phyloP scores from a whole-genome alignment of 140 eudicot species.

The Senecio squalidus region DNA sequence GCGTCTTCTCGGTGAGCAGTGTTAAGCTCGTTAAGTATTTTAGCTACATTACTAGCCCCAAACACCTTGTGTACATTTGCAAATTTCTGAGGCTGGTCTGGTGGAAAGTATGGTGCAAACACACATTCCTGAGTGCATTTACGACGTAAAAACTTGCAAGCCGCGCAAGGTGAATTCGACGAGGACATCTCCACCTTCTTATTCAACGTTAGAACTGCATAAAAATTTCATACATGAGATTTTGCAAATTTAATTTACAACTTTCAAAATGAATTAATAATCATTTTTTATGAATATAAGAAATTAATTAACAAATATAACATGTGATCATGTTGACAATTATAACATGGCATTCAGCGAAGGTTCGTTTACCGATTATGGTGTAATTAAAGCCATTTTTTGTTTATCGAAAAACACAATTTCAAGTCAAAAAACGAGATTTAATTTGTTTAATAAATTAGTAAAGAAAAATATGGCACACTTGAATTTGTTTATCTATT shows the following conservation, averaged over 20 bases:
- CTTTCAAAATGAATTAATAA: background rate
- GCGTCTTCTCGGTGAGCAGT: conserved; percentile 68
- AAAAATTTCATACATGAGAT: background rate
- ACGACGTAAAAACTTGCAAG: conserved; percentile 74
- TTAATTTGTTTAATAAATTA: conserved; percentile 14
- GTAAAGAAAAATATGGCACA: conserved; percentile 19
- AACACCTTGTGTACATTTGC: conserved; percentile 72
- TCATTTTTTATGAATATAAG: background rate
- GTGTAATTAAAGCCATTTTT: conserved; percentile 35
- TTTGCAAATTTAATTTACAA: background rate
- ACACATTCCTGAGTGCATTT: conserved; percentile 83
- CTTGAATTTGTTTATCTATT: conserved; percentile 8
- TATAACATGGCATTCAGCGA: conserved; percentile 44
- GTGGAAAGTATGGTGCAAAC: conserved; percentile 82
- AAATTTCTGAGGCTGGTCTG: conserved; percentile 71
- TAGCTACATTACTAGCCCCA: conserved; percentile 82
- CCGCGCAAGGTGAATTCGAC: conserved; percentile 79
- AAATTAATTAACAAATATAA: background rate
- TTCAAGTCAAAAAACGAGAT: conserved; percentile 26
- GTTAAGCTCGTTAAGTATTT: conserved; percentile 60
- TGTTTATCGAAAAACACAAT: conserved; percentile 42
- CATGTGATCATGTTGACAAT: conserved; percentile 28
- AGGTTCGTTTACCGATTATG: conserved; percentile 41
- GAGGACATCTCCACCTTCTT: conserved; percentile 55
- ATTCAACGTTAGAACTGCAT: conserved; percentile 11